A percentile compares a stretch with the other conserved stretches of the same genome.
Conservation (phyloP, 352 stramenopile genomes). For the Globisporangium yorkense region DNA sequence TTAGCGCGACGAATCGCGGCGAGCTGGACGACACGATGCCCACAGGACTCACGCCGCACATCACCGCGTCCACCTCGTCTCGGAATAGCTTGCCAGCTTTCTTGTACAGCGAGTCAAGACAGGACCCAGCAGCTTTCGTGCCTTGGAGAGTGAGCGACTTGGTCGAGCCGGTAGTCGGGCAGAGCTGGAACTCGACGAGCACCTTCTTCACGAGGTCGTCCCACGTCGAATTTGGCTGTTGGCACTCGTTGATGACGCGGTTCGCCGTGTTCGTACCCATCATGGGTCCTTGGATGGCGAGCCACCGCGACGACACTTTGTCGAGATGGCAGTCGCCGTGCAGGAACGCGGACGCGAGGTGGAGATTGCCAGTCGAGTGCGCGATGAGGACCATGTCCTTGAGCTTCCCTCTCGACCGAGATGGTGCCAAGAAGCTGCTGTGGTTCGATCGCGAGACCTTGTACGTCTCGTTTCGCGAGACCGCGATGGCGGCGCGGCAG, state of each 20-base stretch:
- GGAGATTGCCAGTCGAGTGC: slow-evolving; percentile 39
- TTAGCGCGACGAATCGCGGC: slow-evolving; percentile 13
- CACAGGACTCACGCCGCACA: slow-evolving; percentile 24
- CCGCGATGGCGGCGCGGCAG: slow-evolving; percentile 20
- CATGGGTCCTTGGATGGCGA: slow-evolving; percentile 22
- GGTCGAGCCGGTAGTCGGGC: slow-evolving; percentile 4
- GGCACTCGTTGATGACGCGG: slow-evolving; percentile 8
- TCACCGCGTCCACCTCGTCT: slow-evolving; percentile 5
- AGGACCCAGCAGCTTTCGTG: neutral
- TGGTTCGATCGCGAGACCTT: neutral
- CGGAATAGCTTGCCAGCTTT: slow-evolving; percentile 3
- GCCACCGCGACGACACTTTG: slow-evolving; percentile 12
- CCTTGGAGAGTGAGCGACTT: slow-evolving; percentile 1
- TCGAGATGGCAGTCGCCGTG: slow-evolving; percentile 19
- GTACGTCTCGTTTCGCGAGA: slow-evolving; percentile 10
- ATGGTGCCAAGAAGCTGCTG: no score
- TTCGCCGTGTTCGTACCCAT: slow-evolving; percentile 11
- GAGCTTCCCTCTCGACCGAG: neutral
- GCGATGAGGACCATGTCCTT: slow-evolving; percentile 26
- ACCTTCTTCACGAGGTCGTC: slow-evolving; percentile 3
- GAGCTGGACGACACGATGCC: slow-evolving; percentile 20
- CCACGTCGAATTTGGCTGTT: slow-evolving; percentile 7
- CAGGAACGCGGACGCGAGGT: slow-evolving; percentile 19
- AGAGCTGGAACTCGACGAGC: slow-evolving; percentile 6
- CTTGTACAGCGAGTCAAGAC: slow-evolving; percentile 12